These are phyloP conservation scores for Arbutus unedo DNA, from an alignment of 148 eudicot species.

Conservation along the genomic window DNA sequence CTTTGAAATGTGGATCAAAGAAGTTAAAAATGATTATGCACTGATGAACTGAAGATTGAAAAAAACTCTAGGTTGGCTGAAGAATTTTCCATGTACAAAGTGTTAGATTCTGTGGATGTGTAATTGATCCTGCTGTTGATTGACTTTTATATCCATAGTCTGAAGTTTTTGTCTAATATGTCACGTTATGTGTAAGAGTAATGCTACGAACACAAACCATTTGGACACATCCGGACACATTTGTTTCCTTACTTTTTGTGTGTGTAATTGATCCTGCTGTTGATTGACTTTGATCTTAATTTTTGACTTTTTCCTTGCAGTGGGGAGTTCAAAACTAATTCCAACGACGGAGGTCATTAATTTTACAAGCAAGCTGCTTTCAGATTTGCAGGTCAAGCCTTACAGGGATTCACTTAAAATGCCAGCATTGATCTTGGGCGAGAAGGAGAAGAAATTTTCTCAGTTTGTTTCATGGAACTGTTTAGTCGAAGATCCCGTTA, in stretches of 20 bases:
- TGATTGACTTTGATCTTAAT: neutral
- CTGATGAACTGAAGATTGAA: neutral
- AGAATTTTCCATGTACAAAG: neutral
- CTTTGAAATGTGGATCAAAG: neutral
- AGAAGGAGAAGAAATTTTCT: slow-evolving; percentile 45
- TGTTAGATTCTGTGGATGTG: neutral
- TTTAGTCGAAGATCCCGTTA: slow-evolving; percentile 75
- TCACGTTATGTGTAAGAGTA: no score
- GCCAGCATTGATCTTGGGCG: slow-evolving; percentile 76
- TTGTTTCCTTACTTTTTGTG: neutral
- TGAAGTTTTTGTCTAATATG: neutral
- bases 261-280: neutral
- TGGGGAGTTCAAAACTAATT: slow-evolving; percentile 39
- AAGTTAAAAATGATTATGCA: neutral
- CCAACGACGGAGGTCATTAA: slow-evolving; percentile 44
- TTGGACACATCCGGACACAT: no score
- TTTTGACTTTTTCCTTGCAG: slow-evolving; percentile 38
- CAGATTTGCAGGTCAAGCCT: slow-evolving; percentile 41
- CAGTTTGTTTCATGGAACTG: slow-evolving; percentile 70
- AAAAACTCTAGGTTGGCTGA: neutral
- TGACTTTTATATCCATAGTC: neutral
- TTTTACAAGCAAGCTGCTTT: slow-evolving; percentile 54
- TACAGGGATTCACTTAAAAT: slow-evolving; percentile 62
- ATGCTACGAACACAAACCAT: no score
- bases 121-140: neutral